phyloP scores from a whole-genome alignment of 2,329 filamentous ascomycete species.

The Coniella vitis region DNA sequence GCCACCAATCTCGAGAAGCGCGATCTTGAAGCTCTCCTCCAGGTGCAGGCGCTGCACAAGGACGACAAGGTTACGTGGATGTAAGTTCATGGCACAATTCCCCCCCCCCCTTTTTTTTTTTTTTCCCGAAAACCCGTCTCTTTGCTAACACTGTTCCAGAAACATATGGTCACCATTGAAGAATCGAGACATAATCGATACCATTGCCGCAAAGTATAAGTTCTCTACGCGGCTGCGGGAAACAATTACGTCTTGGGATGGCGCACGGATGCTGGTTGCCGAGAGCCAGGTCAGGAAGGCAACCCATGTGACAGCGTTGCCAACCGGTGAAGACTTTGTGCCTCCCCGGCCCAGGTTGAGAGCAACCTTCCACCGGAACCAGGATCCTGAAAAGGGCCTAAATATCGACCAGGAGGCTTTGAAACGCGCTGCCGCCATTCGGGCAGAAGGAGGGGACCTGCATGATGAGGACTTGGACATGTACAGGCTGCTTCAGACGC shows the following conservation, averaged over 20 bases:
- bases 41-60: constrained; percentile 17
- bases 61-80: constrained; percentile 63
- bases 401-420: not conserved
- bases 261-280: constrained; percentile 15
- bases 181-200: constrained; percentile 47
- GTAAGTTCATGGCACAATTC: too few relatives aligned
- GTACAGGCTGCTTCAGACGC: constrained; percentile 54
- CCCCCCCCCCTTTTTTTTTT: not conserved
- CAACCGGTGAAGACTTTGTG: not conserved
- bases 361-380: not conserved
- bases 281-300: not conserved
- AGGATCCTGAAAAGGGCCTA: constrained; percentile 9
- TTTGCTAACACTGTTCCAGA: constrained; percentile 27
- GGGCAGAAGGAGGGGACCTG: not conserved
- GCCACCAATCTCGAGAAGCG: constrained; percentile 44
- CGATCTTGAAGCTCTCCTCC: constrained; percentile 34
- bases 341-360: not conserved
- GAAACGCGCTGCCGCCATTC: not conserved
- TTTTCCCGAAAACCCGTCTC: constrained; percentile 6
- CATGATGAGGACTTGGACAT: constrained; percentile 27
- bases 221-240: constrained; percentile 60
- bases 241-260: constrained; percentile 48
- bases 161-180: constrained; percentile 64
- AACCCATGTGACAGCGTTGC: not conserved
- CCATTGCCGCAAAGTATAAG: constrained; percentile 55